A percentile compares a stretch with the other conserved stretches of the same genome.
Evolutionary conservation across 306 rosid species (phyloP).

Genomic region (Ziziphus jujuba): DNA sequence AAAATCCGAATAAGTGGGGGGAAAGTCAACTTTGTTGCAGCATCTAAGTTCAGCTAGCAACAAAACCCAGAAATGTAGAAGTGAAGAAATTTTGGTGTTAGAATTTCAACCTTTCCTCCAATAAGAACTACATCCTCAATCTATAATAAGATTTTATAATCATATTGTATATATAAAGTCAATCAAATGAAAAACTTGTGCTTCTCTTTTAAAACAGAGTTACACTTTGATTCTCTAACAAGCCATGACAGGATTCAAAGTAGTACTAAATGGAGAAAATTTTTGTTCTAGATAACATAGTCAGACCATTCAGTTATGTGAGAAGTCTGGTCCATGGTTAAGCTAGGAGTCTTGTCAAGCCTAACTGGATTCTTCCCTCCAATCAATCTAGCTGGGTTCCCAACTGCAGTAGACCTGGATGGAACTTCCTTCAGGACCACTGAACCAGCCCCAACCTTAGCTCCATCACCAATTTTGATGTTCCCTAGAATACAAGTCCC

Average conservation of each 20-base stretch:
- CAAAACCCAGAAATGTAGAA: too few relatives aligned
- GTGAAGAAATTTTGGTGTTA: too few relatives aligned
- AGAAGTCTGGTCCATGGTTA: constrained; percentile 84
- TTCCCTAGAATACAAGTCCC: constrained; percentile 88
- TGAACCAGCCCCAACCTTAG: constrained; percentile 86
- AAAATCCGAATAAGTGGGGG: too few relatives aligned
- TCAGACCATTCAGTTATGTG: constrained; percentile 71
- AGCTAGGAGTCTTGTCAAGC: constrained; percentile 47
- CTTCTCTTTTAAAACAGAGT: too few relatives aligned
- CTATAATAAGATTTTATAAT: neutral
- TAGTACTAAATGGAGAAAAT: neutral
- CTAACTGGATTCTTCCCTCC: neutral
- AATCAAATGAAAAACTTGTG: neutral
- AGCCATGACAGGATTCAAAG: too few relatives aligned
- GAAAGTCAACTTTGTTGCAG: too few relatives aligned
- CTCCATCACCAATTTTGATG: constrained; percentile 73
- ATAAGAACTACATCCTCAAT: too few relatives aligned
- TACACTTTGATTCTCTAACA: too few relatives aligned
- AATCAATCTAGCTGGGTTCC: neutral
- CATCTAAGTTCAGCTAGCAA: too few relatives aligned
- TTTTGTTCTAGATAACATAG: constrained; percentile 50
- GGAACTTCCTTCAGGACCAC: constrained; percentile 93
- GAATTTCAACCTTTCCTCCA: too few relatives aligned
- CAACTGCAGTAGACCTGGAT: neutral
- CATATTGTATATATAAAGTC: neutral